Base-by-base conservation (phyloP, 169 alveolate genomes). In the Neospora caninum region DNA sequence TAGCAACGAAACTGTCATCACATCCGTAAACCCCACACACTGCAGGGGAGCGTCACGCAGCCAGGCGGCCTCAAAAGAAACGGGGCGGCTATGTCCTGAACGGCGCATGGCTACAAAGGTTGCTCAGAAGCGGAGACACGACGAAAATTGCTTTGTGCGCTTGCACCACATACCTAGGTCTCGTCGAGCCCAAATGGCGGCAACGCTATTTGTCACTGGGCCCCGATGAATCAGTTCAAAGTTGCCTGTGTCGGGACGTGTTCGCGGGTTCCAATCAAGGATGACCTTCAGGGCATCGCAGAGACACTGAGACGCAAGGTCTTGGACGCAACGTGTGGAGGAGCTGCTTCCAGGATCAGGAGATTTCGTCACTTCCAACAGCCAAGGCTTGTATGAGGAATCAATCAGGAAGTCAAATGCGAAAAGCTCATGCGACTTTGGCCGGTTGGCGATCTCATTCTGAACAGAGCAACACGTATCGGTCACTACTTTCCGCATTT, bases 391-490 rank as follows among this genome's bases (percentile, higher is more conserved):
- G 54, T 13, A 34, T 34, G 53, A 34, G 27, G 88, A 20, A 41
- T 80, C 88, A 25, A 80, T 25, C 34, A 41, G 4, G 22, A 80
- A 80, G 53, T 80, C 88, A 34, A 80, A 80, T 9, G 43, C 49
- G 53, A 80, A 80, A 80, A 80, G 88, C 88, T 80, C 88, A 34
- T 80, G 53, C 4, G 88, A 80, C 4, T 25, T 80, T 18, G 41
- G 18, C 58, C 88, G 88, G 34, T 38, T 4, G 49, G 9, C 88
- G 34, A 80, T 25, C 49, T 80, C 88, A 18, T 38, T 31, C 88
- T 80, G 88, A 22, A 38, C 99, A 95, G 25, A 98, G 88, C 91
- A 97, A 97, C 83, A 98, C 13, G 82, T 34, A 4, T 69, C 82
- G 7, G 38, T 69, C 42, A 69, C 82, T 29, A 10, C 18, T 34